Evolutionary conservation across 805 yeast species (phyloP).

Genomic region (Grigorovia humatica): DNA sequence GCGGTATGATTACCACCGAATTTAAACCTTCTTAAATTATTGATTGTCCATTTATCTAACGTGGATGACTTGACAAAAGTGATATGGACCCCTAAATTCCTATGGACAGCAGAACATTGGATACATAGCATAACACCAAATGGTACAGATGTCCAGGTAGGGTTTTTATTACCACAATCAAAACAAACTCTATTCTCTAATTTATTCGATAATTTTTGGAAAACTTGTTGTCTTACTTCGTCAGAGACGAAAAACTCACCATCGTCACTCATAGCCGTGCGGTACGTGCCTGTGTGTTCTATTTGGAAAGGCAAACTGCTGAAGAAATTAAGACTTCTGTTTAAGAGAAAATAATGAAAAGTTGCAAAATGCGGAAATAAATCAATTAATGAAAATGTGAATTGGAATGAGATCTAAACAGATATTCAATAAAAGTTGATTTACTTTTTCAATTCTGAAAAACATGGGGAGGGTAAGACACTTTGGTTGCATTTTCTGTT

Average conservation of each 20-base stretch:
- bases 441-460: not conserved
- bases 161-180: constrained; percentile 89
- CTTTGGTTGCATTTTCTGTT: not conserved
- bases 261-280: constrained; percentile 20
- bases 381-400: too few species aligned
- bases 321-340: too few species aligned
- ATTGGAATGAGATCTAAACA: not conserved
- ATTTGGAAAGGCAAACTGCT: not conserved
- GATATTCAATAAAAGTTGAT: not conserved
- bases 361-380: not conserved
- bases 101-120: constrained; percentile 91
- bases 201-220: constrained; percentile 47
- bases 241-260: constrained; percentile 42
- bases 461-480: not conserved
- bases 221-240: constrained; percentile 59
- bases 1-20: constrained; percentile 89
- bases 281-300: not conserved
- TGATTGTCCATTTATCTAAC: constrained; percentile 89
- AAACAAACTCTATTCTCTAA: constrained; percentile 80
- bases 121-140: constrained; percentile 88
- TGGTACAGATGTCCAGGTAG: constrained; percentile 97
- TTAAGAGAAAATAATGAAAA: too few species aligned
- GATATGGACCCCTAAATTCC: constrained; percentile 92
- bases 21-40: constrained; percentile 83
- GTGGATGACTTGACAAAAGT: constrained; percentile 88